Evolutionary conservation across 2,329 filamentous ascomycete genomes (phyloP), one percentile per base, ranked within the genome.

Genomic region (Xylariaceae sp.): DNA sequence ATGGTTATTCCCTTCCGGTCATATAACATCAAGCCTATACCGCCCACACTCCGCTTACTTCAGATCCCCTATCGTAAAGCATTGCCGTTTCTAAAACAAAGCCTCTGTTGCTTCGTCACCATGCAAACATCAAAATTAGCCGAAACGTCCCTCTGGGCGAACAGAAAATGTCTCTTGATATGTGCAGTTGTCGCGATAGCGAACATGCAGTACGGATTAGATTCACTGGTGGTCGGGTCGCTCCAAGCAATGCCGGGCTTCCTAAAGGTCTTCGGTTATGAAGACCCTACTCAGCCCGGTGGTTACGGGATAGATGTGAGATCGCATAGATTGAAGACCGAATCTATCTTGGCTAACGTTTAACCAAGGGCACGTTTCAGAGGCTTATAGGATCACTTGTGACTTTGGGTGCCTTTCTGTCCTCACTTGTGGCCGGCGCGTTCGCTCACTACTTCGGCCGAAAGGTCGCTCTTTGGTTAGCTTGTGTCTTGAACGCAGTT

Each of bases 151-250:
- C 62, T 72, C 18, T 73, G 70, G 70, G 64, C 65, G 16, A 73
- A 79, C 55, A 57, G 70, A 46, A 79, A 75, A 72, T 79, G 77
- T 51, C 67, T 80, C 10, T 35, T 71, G 8, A 75, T 79, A 54
- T 79, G 77, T 62, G 73, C 70, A 40, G 67, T 73, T 11, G 75
- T 80, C 6, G 73, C 77, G 4, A 69, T 77, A 24, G 76, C 77
- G 4, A 80, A 77, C 55, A 77, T 80, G 72, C 77, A 82, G 59
- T 81, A 81, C 63, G 78, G 77, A 2, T 72, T 81, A 5, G 77
- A 81, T 62, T 75, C 72, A 9, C 73, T 75, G 2, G 73, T 74
- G 6, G 70, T 81, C 0, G 74, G 73, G 7, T 75, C 73, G 2
- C 64, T 79, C 3, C 73, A 79, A 58, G 77, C 77, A 3, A 80